Evolutionary conservation across 1,284 basidiomycete species (phyloP).

Genomic region (Grifola frondosa): DNA sequence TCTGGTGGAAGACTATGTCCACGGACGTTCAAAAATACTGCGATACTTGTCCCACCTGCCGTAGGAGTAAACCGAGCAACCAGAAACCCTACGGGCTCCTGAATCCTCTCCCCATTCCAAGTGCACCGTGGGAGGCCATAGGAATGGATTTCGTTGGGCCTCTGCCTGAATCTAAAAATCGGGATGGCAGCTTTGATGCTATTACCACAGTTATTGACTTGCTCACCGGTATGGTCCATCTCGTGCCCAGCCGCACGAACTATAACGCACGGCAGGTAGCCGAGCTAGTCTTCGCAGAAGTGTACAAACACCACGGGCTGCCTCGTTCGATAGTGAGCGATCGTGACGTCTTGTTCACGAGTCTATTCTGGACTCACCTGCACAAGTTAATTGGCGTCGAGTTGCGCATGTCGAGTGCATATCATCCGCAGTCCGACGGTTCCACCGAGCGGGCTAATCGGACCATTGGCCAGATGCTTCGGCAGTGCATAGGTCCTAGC

Average conservation of each 20-base stretch:
- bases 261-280: constrained; percentile 37
- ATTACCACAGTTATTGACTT: constrained; percentile 34
- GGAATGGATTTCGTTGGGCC: constrained; percentile 39
- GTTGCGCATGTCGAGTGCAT: constrained; percentile 40
- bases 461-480: constrained; percentile 37
- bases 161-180: constrained; percentile 28
- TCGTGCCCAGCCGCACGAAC: constrained; percentile 25
- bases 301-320: constrained; percentile 41
- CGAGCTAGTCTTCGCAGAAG: constrained; percentile 35
- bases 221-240: constrained; percentile 32
- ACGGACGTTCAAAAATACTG: constrained; percentile 24
- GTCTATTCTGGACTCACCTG: constrained; percentile 40
- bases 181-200: not conserved
- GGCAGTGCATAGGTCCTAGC: constrained; percentile 27
- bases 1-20: constrained; percentile 30
- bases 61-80: constrained; percentile 20
- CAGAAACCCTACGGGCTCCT: constrained; percentile 25
- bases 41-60: constrained; percentile 24
- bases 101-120: constrained; percentile 18
- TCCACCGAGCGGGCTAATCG: constrained; percentile 38
- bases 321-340: constrained; percentile 41
- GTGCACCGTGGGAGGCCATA: constrained; percentile 28
- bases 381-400: constrained; percentile 33
- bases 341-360: constrained; percentile 42
- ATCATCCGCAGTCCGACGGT: constrained; percentile 44